Base-by-base conservation (phyloP, 805 yeast species). In the Yueomyces sp. region DNA sequence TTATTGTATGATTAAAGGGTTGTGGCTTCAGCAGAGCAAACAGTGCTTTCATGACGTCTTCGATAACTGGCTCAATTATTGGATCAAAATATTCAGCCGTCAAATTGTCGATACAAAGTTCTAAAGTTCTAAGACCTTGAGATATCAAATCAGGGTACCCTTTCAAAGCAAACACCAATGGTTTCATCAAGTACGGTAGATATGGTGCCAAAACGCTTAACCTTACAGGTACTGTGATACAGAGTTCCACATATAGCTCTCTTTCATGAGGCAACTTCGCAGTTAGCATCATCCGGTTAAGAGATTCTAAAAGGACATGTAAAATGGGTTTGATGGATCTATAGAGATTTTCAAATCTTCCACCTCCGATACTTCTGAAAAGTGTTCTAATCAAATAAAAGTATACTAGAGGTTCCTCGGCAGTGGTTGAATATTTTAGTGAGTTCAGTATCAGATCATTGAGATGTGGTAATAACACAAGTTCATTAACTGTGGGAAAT, bases 81-180 rank as follows among this genome's bases (percentile, higher is more conserved):
- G 98, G 97, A 54, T 92, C 98, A 61, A 92, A 87, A 60, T 88
- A 92, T 50, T 88, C 95, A 0, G 97, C 94, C 0, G 97, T 94
- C 47, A 92, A 64, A 55, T 94, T 92, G 55, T 92, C 99, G 28
- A 92, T 96, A 58, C 98, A 92, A 5, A 92, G 70, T 57, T 92
- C 99, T 45, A 92, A 74, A 0, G 98, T 94, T 49, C 99, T 70
- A 49, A 92, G 67, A 40, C 99, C 99, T 62, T 92, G 98, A 40
- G 88, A 79, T 1, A 92, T 92, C 38, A 94, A 73, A 49, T 92
- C 99, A 48, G 81, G 95, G 1, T 86, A 73, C 0, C 95, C 95
- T 56, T 84, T 84, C 48, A 92, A 67, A 0, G 99, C 96, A 50
- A 79, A 76, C 0, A 90, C 96, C 41, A 92, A 68, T 0, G 99